These are phyloP conservation scores for Diaporthe vaccinii DNA, from an alignment of 2,329 filamentous ascomycete genomes.

Conservation along the genomic window DNA sequence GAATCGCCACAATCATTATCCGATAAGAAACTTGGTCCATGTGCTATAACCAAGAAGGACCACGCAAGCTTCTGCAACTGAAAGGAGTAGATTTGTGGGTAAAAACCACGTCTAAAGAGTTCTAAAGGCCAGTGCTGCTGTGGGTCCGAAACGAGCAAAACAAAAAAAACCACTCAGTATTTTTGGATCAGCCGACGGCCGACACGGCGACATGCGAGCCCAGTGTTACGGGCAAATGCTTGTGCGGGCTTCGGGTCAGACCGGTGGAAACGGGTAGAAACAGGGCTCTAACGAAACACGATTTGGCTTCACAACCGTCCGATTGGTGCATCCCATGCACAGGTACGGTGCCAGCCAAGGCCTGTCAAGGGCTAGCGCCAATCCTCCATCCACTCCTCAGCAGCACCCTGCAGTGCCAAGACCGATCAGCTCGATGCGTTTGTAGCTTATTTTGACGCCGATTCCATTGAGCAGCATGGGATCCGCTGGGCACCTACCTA, in stretches of 20 bases:
- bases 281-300: not conserved
- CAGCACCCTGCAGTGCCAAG: constrained; percentile 19
- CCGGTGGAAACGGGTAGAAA: not conserved
- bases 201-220: not conserved
- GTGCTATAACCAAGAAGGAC: constrained; percentile 8
- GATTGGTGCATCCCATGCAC: not conserved
- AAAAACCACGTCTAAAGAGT: not conserved
- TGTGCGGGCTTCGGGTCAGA: not conserved
- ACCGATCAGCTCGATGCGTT: not conserved
- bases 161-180: not conserved
- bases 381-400: not conserved
- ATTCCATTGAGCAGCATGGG: not conserved
- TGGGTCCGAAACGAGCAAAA: constrained; percentile 11
- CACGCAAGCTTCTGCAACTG: not conserved
- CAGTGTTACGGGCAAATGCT: not conserved
- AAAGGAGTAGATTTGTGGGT: not conserved
- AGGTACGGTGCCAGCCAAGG: not conserved
- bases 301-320: not conserved
- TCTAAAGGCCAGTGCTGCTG: not conserved
- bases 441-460: constrained; percentile 22
- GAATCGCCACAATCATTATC: not conserved
- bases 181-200: constrained; percentile 1
- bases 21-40: not conserved
- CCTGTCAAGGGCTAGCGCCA: not conserved
- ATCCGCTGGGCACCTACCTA: not conserved